A percentile compares a stretch with the other conserved stretches of the same genome.
phyloP scores from a whole-genome alignment of 306 rosid species.

The Geum urbanum region DNA sequence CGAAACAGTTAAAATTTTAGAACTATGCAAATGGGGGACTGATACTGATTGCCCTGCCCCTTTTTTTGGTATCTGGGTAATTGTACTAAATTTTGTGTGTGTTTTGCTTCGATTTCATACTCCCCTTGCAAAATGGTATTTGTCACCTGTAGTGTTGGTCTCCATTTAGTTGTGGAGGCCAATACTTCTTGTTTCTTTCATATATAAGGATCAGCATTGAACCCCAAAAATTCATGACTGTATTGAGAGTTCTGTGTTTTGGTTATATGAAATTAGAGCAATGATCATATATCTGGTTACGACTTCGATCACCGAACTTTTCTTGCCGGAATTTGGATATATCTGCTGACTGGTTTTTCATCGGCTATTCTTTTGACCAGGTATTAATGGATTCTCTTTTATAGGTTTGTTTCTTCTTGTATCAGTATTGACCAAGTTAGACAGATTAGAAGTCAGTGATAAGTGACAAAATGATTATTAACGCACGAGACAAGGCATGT shows the following conservation, averaged over 20 bases:
- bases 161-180: too few relatives aligned
- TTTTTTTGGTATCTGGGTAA: slow-evolving; percentile 29
- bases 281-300: not conserved
- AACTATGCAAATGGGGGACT: slow-evolving; percentile 15
- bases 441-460: not conserved
- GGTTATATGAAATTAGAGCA: too few relatives aligned
- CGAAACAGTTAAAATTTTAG: slow-evolving; percentile 8
- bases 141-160: too few relatives aligned
- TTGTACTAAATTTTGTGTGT: not conserved
- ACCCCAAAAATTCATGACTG: not conserved
- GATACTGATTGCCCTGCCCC: slow-evolving; percentile 10
- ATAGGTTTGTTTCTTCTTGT: not conserved
- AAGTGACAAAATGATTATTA: slow-evolving; percentile 5
- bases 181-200: not conserved
- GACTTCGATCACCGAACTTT: not conserved
- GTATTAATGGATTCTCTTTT: not conserved
- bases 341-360: too few relatives aligned
- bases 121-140: not conserved
- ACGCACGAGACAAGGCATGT: slow-evolving; percentile 28
- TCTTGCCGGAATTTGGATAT: not conserved
- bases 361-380: not conserved
- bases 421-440: not conserved
- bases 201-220: not conserved
- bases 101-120: not conserved
- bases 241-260: too few relatives aligned